Conservation (phyloP, 495 filamentous ascomycete genomes). For the Xylaria acuta region DNA sequence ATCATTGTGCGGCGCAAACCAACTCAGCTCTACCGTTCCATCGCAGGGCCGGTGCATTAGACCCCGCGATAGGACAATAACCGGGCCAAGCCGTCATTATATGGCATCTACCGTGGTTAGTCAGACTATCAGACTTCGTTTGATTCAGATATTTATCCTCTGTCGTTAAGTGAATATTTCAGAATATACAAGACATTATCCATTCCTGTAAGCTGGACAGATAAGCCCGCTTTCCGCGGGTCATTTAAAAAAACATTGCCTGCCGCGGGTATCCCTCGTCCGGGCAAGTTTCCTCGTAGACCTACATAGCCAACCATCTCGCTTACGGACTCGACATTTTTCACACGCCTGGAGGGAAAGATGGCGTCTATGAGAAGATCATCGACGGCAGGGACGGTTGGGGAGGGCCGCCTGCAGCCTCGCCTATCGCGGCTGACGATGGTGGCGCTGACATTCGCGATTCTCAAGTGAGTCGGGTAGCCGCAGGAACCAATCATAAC, state of each 20-base stretch:
- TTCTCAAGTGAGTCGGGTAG: slow-evolving; percentile 41
- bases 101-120: not conserved
- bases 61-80: not conserved
- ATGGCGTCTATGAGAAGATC: slow-evolving; percentile 26
- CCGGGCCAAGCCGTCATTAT: slow-evolving; percentile 4
- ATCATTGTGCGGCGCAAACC: not conserved
- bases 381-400: slow-evolving; percentile 21
- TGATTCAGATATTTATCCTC: not conserved
- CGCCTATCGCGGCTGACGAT: slow-evolving; percentile 41
- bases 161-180: not conserved
- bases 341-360: slow-evolving; percentile 1
- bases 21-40: slow-evolving; percentile 8
- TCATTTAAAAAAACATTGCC: not conserved
- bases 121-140: not conserved
- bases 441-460: slow-evolving; percentile 44
- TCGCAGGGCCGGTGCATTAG: not conserved
- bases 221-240: slow-evolving; percentile 9
- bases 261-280: not conserved
- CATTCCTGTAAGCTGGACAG: not conserved
- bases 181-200: not conserved
- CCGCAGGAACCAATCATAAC: slow-evolving; percentile 12
- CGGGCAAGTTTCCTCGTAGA: too few species aligned
- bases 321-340: not conserved
- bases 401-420: slow-evolving; percentile 38
- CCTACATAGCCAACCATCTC: not conserved